These are phyloP conservation scores for Bothriochloa decipiens DNA, from an alignment of 176 grass and related monocot genomes.

Conservation along the genomic window DNA sequence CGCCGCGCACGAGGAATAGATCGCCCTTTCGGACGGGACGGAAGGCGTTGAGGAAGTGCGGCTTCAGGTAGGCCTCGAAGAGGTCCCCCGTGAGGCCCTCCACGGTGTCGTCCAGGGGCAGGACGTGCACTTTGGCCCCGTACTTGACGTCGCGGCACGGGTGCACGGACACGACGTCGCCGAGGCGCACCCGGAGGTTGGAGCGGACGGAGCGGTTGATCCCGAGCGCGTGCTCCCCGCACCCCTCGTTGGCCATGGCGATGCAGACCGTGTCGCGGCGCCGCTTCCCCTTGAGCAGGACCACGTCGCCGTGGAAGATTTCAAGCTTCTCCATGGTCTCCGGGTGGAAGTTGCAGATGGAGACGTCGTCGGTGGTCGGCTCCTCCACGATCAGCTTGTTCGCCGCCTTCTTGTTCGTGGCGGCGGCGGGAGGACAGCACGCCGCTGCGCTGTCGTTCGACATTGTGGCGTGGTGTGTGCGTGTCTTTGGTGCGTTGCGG, in stretches of 20 bases:
- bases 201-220: slow-evolving; percentile 57
- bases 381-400: slow-evolving; percentile 68
- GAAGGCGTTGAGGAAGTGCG: slow-evolving; percentile 58
- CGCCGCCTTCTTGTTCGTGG: slow-evolving; percentile 31
- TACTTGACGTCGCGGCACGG: slow-evolving; percentile 58
- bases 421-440: neutral
- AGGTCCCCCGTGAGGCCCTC: slow-evolving; percentile 58
- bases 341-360: slow-evolving; percentile 53
- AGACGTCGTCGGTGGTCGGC: slow-evolving; percentile 50
- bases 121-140: slow-evolving; percentile 49
- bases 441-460: neutral
- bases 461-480: neutral
- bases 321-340: slow-evolving; percentile 64
- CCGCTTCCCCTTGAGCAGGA: slow-evolving; percentile 72
- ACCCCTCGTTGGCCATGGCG: slow-evolving; percentile 43
- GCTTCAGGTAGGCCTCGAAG: slow-evolving; percentile 65
- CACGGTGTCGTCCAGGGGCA: slow-evolving; percentile 64
- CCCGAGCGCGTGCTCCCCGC: slow-evolving; percentile 53
- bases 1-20: slow-evolving; percentile 61
- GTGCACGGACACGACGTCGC: slow-evolving; percentile 67
- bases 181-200: slow-evolving; percentile 64
- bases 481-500: no score
- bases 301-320: slow-evolving; percentile 51
- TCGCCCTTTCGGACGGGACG: slow-evolving; percentile 62
- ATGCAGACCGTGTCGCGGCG: slow-evolving; percentile 64